Conservation (phyloP, 2,329 filamentous ascomycete genomes). For the Chaetomium globosum region DNA sequence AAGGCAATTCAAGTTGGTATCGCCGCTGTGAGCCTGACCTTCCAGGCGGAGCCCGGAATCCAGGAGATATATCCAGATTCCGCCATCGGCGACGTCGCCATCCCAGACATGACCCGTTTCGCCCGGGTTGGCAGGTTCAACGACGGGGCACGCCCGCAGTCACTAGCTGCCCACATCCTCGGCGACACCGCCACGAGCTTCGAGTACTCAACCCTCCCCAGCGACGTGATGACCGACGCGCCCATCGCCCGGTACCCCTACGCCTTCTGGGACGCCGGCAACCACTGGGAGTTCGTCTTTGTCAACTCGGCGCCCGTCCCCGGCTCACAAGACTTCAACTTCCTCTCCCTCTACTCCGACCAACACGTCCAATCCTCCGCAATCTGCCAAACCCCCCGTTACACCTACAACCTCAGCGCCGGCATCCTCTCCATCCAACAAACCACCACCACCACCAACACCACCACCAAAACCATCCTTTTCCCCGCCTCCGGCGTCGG, state of each 20-base stretch:
- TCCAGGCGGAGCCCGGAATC: background rate
- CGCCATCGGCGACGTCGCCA: background rate
- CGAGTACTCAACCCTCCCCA: background rate
- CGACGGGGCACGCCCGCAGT: constrained; percentile 4
- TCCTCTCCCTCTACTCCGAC: background rate
- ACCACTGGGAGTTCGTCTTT: constrained; percentile 7
- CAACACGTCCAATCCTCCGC: background rate
- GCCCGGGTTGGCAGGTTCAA: constrained; percentile 4
- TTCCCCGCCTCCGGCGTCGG: background rate
- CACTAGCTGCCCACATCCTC: background rate
- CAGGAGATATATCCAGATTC: constrained; percentile 1
- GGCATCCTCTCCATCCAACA: background rate
- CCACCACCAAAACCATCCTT: background rate
- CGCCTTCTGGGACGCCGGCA: background rate
- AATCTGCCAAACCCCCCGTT: background rate
- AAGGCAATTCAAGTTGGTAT: constrained; percentile 3
- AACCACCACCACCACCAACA: background rate
- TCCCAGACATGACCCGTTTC: constrained; percentile 6
- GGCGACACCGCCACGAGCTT: background rate
- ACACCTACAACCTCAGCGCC: background rate
- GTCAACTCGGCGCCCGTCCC: background rate
- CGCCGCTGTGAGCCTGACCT: background rate
- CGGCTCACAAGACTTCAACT: background rate
- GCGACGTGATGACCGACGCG: background rate
- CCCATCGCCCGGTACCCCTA: background rate